Percentiles rank a stretch among this genome's conserved stretches.
Evolutionary conservation across 2,329 filamentous ascomycete genomes (phyloP).

Genomic region (Trichoderma afroharzianum): DNA sequence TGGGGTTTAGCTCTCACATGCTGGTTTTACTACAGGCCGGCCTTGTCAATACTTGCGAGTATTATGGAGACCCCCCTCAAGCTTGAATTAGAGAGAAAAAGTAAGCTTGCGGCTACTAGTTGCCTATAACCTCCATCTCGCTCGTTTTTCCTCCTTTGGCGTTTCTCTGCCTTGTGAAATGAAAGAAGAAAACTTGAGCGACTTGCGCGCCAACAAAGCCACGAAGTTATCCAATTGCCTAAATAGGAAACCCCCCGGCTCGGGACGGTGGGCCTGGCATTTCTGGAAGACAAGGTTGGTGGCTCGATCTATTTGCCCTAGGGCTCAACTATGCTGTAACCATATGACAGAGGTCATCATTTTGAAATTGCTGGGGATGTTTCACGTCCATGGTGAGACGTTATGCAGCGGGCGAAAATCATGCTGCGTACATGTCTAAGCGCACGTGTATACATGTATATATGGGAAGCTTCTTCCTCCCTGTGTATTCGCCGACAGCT

Average conservation of each 20-base stretch:
- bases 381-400: background rate
- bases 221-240: slow-evolving; percentile 15
- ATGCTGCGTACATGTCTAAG: background rate
- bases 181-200: background rate
- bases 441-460: background rate
- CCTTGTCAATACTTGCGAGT: background rate
- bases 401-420: background rate
- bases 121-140: background rate
- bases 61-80: background rate
- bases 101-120: background rate
- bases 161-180: background rate
- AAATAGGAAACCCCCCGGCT: slow-evolving; percentile 1
- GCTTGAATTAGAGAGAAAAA: background rate
- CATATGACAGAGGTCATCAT: background rate
- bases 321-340: slow-evolving; percentile 7
- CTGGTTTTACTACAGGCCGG: background rate
- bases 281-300: background rate
- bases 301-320: background rate
- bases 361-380: background rate
- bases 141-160: background rate
- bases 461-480: background rate
- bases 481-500: too few relatives aligned
- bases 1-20: background rate
- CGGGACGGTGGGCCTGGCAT: background rate
- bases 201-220: background rate